Conservation (phyloP, 176 grass and related monocot species). For the Lolium multiflorum region DNA sequence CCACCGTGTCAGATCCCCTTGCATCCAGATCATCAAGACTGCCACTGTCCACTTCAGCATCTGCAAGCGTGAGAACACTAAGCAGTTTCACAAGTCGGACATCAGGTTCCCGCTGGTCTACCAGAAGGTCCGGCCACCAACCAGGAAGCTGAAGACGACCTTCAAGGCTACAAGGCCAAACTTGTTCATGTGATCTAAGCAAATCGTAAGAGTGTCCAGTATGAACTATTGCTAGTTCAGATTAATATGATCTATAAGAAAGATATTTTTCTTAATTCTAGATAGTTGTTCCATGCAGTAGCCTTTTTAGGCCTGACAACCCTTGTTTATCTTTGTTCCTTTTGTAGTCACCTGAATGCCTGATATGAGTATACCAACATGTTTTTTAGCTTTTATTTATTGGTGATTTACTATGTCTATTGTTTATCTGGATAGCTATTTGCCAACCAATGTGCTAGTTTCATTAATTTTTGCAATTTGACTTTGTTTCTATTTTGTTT, state of each 20-base stretch:
- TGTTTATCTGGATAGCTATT: background rate
- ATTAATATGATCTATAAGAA: constrained; percentile 22
- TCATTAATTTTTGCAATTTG: background rate
- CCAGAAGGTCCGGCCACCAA: constrained; percentile 72
- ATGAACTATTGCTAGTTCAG: constrained; percentile 34
- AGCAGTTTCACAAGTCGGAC: constrained; percentile 77
- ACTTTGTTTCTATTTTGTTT: background rate
- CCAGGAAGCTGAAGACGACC: constrained; percentile 74
- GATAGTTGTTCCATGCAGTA: background rate
- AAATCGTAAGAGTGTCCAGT: constrained; percentile 3
- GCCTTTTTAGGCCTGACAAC: background rate
- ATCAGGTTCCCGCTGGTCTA: constrained; percentile 65
- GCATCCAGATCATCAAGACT: constrained; percentile 86
- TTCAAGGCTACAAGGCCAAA: constrained; percentile 83
- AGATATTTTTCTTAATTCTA: constrained; percentile 14
- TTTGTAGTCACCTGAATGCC: background rate
- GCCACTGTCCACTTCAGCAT: constrained; percentile 61
- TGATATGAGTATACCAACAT: background rate
- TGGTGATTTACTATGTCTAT: background rate
- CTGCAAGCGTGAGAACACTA: constrained; percentile 78
- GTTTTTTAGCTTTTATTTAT: background rate
- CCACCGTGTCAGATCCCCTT: constrained; percentile 59
- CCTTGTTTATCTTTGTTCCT: background rate
- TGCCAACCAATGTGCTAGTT: background rate
- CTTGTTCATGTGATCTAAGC: constrained; percentile 64